These are phyloP conservation scores for Solanum rostratum DNA, from an alignment of 257 asterid species.

Conservation along the genomic window DNA sequence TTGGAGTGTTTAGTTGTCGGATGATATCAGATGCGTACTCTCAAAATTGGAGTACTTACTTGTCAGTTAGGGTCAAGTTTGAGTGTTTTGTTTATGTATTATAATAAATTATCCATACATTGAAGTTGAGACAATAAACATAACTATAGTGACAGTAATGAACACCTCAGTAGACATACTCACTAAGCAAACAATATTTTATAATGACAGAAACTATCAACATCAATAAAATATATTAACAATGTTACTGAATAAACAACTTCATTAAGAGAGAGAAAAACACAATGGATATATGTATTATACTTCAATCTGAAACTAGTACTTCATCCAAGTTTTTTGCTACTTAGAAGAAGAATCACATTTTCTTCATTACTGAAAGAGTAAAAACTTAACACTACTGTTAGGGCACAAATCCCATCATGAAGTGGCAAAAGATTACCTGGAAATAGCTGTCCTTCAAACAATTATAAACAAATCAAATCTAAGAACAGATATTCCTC, in stretches of 20 bases:
- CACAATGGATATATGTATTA: not conserved
- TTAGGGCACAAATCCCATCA: slow-evolving; percentile 1
- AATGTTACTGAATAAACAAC: slow-evolving; percentile 1
- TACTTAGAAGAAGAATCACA: not conserved
- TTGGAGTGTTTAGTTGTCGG: not conserved
- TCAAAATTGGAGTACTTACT: not conserved
- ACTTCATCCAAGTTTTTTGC: not conserved
- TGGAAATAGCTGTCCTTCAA: slow-evolving; percentile 32
- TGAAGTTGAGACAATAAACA: slow-evolving; percentile 1
- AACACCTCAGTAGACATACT: not conserved
- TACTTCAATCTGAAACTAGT: not conserved
- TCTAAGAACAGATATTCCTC: slow-evolving; percentile 26
- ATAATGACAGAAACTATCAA: not conserved
- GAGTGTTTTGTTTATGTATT: not conserved
- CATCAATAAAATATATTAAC: slow-evolving; percentile 1
- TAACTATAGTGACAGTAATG: slow-evolving; percentile 4
- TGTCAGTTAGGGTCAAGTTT: not conserved
- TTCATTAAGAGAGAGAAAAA: slow-evolving; percentile 7
- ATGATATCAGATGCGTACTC: not conserved
- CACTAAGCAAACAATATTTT: not conserved
- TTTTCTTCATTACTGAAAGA: slow-evolving; percentile 8
- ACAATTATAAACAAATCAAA: slow-evolving; percentile 16
- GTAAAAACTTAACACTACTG: slow-evolving; percentile 7
- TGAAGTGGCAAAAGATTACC: slow-evolving; percentile 20
- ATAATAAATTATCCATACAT: not conserved